Conservation (phyloP, 805 yeast genomes). For the Ogataea thermomethanolica region DNA sequence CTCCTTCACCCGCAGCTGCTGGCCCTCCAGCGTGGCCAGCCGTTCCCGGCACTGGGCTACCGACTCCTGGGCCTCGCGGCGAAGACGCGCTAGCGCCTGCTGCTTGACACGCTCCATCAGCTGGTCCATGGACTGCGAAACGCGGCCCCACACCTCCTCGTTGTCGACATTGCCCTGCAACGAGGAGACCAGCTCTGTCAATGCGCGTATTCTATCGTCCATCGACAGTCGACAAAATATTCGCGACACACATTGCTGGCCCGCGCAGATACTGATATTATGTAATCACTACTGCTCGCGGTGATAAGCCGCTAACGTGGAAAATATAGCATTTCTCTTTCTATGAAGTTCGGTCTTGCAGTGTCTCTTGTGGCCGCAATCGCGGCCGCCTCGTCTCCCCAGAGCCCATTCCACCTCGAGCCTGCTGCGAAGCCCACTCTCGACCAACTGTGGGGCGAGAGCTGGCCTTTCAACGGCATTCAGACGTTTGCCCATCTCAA, state of each 20-base stretch:
- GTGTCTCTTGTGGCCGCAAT: not conserved
- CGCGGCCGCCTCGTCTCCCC: not conserved
- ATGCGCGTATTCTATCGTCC: conserved; percentile 4
- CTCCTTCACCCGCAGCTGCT: conserved; percentile 4
- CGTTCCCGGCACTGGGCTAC: not conserved
- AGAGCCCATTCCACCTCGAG: not conserved
- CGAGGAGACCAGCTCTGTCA: not conserved
- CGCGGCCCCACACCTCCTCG: conserved; percentile 2
- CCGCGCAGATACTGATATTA: no score
- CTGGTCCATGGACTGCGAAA: conserved; percentile 1
- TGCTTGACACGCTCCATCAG: not conserved
- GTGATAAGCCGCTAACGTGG: conserved; percentile 1
- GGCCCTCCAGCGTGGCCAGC: not conserved
- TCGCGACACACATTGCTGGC: not conserved
- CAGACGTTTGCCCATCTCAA: conserved; percentile 74
- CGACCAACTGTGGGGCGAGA: conserved; percentile 66
- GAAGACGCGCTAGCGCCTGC: not conserved
- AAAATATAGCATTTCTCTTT: not conserved
- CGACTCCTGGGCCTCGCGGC: not conserved
- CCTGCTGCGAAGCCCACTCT: conserved; percentile 34
- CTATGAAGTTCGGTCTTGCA: not conserved
- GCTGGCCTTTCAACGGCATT: conserved; percentile 69
- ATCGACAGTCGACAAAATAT: conserved; percentile 9
- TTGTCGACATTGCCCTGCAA: not conserved
- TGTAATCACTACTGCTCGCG: no score